Percentiles rank a stretch among this genome's conserved stretches.
Evolutionary conservation across 305 asterid genomes (phyloP).

Genomic region (Solanum hybrid): DNA sequence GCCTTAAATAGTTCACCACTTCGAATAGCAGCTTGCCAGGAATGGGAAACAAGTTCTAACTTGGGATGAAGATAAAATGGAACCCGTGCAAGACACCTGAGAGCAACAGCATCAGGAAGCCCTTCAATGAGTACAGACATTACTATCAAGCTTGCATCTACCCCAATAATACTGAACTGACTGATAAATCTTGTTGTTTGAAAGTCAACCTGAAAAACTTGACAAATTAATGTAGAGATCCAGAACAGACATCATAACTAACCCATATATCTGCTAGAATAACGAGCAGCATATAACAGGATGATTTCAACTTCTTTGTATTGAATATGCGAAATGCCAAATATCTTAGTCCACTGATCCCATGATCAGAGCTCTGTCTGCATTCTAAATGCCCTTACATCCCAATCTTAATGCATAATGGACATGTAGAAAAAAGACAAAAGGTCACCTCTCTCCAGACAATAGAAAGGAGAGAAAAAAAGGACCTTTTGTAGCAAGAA

Average conservation of each 20-base stretch:
- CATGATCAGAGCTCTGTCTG: not conserved
- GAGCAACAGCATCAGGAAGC: constrained; percentile 90
- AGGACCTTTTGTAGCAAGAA: not conserved
- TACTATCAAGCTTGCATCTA: constrained; percentile 18
- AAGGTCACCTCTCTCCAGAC: not conserved
- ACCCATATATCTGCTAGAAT: not conserved
- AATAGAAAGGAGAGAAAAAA: not conserved
- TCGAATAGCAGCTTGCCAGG: constrained; percentile 74
- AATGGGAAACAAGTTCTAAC: constrained; percentile 71
- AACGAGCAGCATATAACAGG: not conserved
- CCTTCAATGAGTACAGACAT: constrained; percentile 98
- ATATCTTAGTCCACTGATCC: not conserved
- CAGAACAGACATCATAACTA: not conserved
- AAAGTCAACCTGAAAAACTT: not conserved
- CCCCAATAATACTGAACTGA: not conserved
- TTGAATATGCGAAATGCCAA: not conserved
- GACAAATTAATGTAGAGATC: not conserved
- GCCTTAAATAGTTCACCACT: constrained; percentile 80
- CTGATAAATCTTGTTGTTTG: not conserved
- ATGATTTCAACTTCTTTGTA: not conserved
- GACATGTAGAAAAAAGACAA: not conserved
- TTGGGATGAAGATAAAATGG: constrained; percentile 80
- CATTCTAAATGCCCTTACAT: not conserved
- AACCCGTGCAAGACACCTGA: constrained; percentile 91
- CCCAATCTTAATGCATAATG: not conserved